Conservation (phyloP, 345 rosid species). For the Combretum micranthum region DNA sequence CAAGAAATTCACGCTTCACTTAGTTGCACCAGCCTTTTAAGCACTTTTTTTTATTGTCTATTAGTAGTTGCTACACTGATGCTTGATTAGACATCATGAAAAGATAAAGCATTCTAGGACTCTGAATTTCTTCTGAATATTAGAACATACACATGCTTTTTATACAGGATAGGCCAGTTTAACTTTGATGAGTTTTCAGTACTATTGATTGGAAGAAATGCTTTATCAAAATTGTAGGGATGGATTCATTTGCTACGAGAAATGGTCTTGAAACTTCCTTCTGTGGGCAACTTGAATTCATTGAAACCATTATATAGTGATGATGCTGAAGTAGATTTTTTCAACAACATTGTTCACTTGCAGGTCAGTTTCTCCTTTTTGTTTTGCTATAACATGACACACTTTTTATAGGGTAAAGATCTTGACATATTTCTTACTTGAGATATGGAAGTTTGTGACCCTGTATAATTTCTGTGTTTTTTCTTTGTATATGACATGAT, state of each 20-base stretch:
- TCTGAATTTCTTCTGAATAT: too few species aligned
- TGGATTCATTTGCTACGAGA: slow-evolving; percentile 79
- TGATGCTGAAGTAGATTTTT: slow-evolving; percentile 83
- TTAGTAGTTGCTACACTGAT: not conserved
- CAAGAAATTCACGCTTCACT: too few species aligned
- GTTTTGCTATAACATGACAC: not conserved
- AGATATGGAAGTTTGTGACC: not conserved
- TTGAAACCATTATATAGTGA: slow-evolving; percentile 66
- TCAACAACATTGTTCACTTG: slow-evolving; percentile 61
- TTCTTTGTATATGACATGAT: too few species aligned
- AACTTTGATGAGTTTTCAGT: too few species aligned
- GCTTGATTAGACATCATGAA: not conserved
- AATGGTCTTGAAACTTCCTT: slow-evolving; percentile 77
- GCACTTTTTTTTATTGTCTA: not conserved
- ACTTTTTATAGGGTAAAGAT: not conserved
- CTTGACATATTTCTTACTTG: not conserved
- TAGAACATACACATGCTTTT: too few species aligned
- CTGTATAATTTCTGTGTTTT: slow-evolving; percentile 1
- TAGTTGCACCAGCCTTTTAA: not conserved
- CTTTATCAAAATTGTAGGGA: slow-evolving; percentile 45
- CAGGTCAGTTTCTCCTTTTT: slow-evolving; percentile 40
- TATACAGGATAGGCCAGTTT: too few species aligned
- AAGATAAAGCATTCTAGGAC: too few species aligned
- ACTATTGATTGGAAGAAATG: slow-evolving; percentile 2
- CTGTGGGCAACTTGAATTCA: slow-evolving; percentile 43